phyloP scores from a whole-genome alignment of 23 red algal genomes.

The Gracilaria domingensis region DNA sequence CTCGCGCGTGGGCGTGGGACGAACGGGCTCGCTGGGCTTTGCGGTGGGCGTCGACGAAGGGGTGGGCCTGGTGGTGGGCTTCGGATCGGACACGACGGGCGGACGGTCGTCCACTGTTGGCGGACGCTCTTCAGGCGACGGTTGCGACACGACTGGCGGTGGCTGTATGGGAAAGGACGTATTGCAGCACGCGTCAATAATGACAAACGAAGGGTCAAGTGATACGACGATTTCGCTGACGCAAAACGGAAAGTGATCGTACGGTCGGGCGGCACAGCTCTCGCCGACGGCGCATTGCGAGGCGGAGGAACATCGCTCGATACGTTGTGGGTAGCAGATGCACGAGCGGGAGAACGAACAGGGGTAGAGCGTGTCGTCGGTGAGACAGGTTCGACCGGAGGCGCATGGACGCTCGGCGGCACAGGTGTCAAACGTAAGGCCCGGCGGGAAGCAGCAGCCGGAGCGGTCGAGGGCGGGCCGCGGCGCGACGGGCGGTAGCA shows the following conservation, averaged over 20 bases:
- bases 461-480: not conserved
- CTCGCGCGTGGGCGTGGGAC: not conserved
- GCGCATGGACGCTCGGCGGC: not conserved
- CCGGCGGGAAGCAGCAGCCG: constrained; percentile 6
- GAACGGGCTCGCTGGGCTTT: not conserved
- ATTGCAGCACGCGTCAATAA: not conserved
- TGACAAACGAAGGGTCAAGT: constrained; percentile 11
- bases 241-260: constrained; percentile 14
- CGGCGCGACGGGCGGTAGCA: not conserved
- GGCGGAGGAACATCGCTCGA: not conserved
- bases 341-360: not conserved
- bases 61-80: not conserved
- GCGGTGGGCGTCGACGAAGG: not conserved
- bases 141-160: no score
- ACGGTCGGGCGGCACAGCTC: constrained; percentile 9
- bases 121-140: no score
- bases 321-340: constrained; percentile 18
- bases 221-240: not conserved
- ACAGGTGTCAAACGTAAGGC: constrained; percentile 32
- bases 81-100: not conserved
- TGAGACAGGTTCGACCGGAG: not conserved
- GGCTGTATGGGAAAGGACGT: not conserved
- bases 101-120: not conserved
- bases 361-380: constrained; percentile 10
- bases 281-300: not conserved